These are phyloP conservation scores for Ulota crispa DNA, from an alignment of 225 moss, liverwort and hornwort species.

Conservation along the genomic window DNA sequence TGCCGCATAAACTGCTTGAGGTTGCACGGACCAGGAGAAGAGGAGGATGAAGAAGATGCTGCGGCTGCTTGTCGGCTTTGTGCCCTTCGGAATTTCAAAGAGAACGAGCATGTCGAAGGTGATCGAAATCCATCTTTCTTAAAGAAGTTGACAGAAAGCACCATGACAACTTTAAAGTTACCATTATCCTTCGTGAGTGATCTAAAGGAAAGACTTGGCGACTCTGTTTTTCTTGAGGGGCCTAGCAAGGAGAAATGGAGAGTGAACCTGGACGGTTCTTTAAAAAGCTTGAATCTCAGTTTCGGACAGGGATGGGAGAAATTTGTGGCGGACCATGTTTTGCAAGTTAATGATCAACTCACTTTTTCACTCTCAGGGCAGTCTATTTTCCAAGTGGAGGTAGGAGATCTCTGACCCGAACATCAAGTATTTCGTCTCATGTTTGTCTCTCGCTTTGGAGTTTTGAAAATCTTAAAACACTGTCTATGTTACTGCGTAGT, in stretches of 20 bases:
- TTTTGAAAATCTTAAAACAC: background rate
- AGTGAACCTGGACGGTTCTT: constrained; percentile 33
- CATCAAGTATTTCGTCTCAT: background rate
- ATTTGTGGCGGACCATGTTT: constrained; percentile 42
- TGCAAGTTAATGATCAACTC: constrained; percentile 45
- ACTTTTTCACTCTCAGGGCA: constrained; percentile 32
- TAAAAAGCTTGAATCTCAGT: constrained; percentile 16
- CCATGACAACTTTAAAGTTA: constrained; percentile 33
- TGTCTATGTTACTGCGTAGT: background rate
- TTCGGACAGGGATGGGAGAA: constrained; percentile 43
- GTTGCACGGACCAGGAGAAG: constrained; percentile 37
- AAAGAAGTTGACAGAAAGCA: constrained; percentile 39
- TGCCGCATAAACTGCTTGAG: constrained; percentile 40
- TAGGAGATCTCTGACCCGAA: constrained; percentile 1
- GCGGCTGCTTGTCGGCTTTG: constrained; percentile 15
- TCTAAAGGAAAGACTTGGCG: constrained; percentile 25
- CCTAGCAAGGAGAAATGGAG: constrained; percentile 39
- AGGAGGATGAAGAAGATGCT: constrained; percentile 14
- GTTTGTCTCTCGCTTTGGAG: constrained; percentile 1
- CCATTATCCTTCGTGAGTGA: constrained; percentile 37
- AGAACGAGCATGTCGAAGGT: constrained; percentile 1
- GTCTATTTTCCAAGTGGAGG: constrained; percentile 49
- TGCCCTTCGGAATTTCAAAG: constrained; percentile 10
- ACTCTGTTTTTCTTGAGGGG: constrained; percentile 33
- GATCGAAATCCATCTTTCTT: constrained; percentile 39